phyloP scores from a whole-genome alignment of 1,139 yeast genomes.

The Candida labiduridarum region DNA sequence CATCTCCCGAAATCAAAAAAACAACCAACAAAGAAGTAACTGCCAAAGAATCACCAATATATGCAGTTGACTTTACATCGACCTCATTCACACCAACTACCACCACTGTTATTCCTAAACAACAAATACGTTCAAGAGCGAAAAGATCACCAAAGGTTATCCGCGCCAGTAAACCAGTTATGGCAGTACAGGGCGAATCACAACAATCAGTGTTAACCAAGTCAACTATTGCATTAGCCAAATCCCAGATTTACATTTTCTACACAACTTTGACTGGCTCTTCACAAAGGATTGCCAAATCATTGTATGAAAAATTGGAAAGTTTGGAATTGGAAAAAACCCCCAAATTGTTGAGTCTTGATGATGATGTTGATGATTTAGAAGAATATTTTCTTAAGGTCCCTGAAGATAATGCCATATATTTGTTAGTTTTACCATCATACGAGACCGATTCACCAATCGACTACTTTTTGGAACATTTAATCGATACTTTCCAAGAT shows the following conservation, averaged over 20 bases:
- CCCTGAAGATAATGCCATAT: conserved; percentile 56
- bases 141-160: conserved; percentile 43
- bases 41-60: conserved; percentile 33
- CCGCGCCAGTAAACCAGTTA: conserved; percentile 34
- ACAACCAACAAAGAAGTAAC: conserved; percentile 1
- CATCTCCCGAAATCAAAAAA: conserved; percentile 2
- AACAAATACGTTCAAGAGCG: conserved; percentile 24
- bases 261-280: conserved; percentile 88
- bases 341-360: conserved; percentile 67
- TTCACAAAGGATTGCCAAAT: conserved; percentile 67
- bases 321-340: conserved; percentile 35
- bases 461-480: conserved; percentile 81
- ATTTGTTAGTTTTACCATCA: conserved; percentile 80
- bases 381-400: conserved; percentile 79
- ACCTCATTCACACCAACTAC: conserved; percentile 31
- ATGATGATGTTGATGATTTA: conserved; percentile 81
- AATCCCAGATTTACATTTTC: conserved; percentile 61
- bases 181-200: conserved; percentile 7
- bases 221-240: conserved; percentile 34
- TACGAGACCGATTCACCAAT: conserved; percentile 92
- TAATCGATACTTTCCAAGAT: conserved; percentile 80
- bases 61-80: conserved; percentile 49
- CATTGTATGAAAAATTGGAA: conserved; percentile 39
- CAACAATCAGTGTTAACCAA: conserved; percentile 31
- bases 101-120: conserved; percentile 25